Evolutionary conservation across 768 basidiomycete species (phyloP), one percentile per base, ranked within the genome.

Genomic region (Pleurotus cornucopiae): DNA sequence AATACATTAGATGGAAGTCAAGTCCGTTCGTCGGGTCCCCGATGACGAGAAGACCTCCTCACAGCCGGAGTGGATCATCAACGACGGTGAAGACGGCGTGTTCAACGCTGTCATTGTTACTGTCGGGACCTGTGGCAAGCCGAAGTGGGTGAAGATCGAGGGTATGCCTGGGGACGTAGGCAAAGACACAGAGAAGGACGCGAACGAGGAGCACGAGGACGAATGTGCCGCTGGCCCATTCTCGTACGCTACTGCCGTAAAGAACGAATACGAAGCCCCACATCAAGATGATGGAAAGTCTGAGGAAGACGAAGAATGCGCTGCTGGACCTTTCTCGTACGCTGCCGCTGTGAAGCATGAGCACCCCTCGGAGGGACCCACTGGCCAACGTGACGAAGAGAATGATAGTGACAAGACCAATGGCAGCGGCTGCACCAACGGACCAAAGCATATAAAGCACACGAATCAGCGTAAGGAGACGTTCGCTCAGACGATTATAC

Each of bases 101-200:
- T 83, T 80, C 57, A 79, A 81, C 62, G 79, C 79, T 0, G 66
- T 82, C 61, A 76, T 80, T 30, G 76, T 76, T 25, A 78, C 72
- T 1, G 67, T 81, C 13, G 76, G 79, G 4, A 80, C 79, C 0
- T 80, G 79, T 61, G 81, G 80, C 5, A 66, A 74, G 37, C 78
- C 80, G 0, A 68, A 70, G 57, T 73, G 73, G 71, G 65, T 79
- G 49, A 58, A 64, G 6, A 70, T 81, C 54, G 71, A 72, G 2
- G 80, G 80, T 1, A 74, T 77, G 70, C 76, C 76, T 9, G 62
- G 66, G 7, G 63, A 69, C n/a, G 57, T 60, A 6, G 59, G 56
- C 25, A 49, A 56, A 11, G 43, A 52, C 5, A 11, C 30, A 11
- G 39, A 59, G 18, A 4, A 12, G 21, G 13, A 21, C 47, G 23